Evolutionary conservation across 495 filamentous ascomycete species (phyloP), one percentile per base, ranked within the genome.

Genomic region (Hypoxylon fragiforme): DNA sequence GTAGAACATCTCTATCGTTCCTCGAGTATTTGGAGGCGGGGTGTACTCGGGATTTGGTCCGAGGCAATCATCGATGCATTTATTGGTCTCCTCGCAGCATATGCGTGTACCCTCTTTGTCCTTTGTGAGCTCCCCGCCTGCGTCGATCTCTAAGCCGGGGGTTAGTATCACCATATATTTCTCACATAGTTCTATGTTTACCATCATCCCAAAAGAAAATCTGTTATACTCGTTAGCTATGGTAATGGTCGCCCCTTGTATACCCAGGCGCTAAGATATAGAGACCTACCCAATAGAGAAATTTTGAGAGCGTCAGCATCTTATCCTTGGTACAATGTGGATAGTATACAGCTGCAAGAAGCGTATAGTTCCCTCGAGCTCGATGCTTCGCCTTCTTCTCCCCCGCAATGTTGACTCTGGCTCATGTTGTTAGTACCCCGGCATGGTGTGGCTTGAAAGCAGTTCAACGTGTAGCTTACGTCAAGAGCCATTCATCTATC

Each of bases 151-250:
- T 65, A 24, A 2, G 28, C 13, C 1, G 2, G 40, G 11, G 0
- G 40, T 57, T 40, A 51, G 41, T 35, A 21, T 14, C 9, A 28
- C 24, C 9, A 4, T 28, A 9, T 16, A 3, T n/a, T 7, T 20
- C 32, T 32, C 15, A 28, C 9, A 21, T 21, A 20, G 8, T 7
- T 15, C 7, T 4, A 1, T 6, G 14, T 15, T 48, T 48, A 66
- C 63, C 64, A 22, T 66, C 64, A 34, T 66, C 64, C 44, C 47
- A 66, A 30, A 66, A 61, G 50, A 66, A 66, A 45, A 66, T 58
- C 60, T 63, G 13, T 7, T 2, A 14, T n/a, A 18, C 5, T 34
- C 3, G 12, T 34, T 7, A n/a, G 31, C n/a, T 34, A 8, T 3
- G 9, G 9, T 7, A 3, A 9, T 13, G 9, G 18, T 44, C 42